Evolutionary conservation across 768 basidiomycete species (phyloP).

Genomic region (Austroboletus festivus): DNA sequence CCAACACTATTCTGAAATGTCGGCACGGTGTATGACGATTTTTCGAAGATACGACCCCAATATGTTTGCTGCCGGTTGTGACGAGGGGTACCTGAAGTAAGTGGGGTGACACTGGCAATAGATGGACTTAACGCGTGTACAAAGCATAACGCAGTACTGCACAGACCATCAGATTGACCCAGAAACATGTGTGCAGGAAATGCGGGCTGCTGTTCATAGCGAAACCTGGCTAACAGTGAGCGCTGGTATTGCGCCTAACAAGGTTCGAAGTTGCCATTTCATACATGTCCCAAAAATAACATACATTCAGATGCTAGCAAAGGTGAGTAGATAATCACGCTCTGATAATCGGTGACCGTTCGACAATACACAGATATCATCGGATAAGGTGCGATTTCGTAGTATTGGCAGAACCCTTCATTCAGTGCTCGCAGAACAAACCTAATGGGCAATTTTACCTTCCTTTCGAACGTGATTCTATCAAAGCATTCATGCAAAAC

Average conservation of each 20-base stretch:
- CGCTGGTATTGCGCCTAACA: slow-evolving; percentile 94
- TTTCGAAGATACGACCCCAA: slow-evolving; percentile 70
- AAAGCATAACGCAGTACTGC: slow-evolving; percentile 84
- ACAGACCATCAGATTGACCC: slow-evolving; percentile 57
- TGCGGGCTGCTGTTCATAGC: slow-evolving; percentile 67
- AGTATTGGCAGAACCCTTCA: not conserved
- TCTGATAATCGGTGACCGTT: slow-evolving; percentile 2
- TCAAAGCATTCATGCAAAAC: slow-evolving; percentile 74
- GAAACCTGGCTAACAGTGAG: slow-evolving; percentile 89
- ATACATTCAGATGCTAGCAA: slow-evolving; percentile 75
- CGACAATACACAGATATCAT: slow-evolving; percentile 65
- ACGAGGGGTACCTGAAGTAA: slow-evolving; percentile 91
- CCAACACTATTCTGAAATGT: slow-evolving; percentile 66
- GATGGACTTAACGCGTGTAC: slow-evolving; percentile 4
- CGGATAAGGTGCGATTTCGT: slow-evolving; percentile 64
- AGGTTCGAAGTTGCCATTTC: slow-evolving; percentile 47
- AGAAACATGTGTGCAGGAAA: slow-evolving; percentile 72
- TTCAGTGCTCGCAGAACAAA: slow-evolving; percentile 61
- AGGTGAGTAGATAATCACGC: slow-evolving; percentile 56
- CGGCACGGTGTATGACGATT: slow-evolving; percentile 65
- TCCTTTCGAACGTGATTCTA: slow-evolving; percentile 56
- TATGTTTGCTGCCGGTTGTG: slow-evolving; percentile 75
- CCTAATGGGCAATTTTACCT: slow-evolving; percentile 90
- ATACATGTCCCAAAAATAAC: slow-evolving; percentile 15
- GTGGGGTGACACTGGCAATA: slow-evolving; percentile 22